A percentile compares a stretch with the other conserved stretches of the same genome.
These are phyloP conservation scores for Pezicula carpinea DNA, from an alignment of 2,329 filamentous ascomycete species.

Conservation along the genomic window DNA sequence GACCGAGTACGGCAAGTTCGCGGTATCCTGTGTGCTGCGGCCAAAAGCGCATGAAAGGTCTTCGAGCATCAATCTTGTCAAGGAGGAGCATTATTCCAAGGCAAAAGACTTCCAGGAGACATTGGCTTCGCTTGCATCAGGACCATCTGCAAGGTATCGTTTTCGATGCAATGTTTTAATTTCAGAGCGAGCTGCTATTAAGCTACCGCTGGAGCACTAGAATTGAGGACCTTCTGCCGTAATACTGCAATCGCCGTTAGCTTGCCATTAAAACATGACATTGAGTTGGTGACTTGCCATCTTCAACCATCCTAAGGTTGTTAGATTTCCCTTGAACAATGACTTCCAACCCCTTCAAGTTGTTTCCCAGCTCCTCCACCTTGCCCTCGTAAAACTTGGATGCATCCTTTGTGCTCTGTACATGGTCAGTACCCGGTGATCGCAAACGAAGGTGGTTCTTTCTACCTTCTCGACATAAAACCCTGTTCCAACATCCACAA, in stretches of 20 bases:
- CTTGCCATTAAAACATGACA: background rate
- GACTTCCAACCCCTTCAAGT: slow-evolving; percentile 63
- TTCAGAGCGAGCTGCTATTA: slow-evolving; percentile 14
- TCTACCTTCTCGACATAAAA: slow-evolving; percentile 88
- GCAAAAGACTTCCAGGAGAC: too few species aligned
- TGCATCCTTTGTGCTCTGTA: slow-evolving; percentile 51
- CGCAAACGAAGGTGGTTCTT: background rate
- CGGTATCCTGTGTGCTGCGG: slow-evolving; percentile 1
- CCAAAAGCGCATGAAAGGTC: too few species aligned
- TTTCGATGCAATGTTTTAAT: background rate
- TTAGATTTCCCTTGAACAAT: slow-evolving; percentile 73
- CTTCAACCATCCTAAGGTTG: slow-evolving; percentile 83
- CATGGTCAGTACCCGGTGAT: slow-evolving; percentile 5
- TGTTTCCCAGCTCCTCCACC: slow-evolving; percentile 59
- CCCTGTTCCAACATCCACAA: slow-evolving; percentile 91
- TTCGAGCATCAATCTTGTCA: too few species aligned
- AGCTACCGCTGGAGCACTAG: slow-evolving; percentile 32
- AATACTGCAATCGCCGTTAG: slow-evolving; percentile 35
- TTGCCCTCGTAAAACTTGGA: slow-evolving; percentile 64
- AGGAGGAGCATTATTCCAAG: too few species aligned
- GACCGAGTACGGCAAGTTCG: background rate
- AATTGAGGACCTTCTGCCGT: slow-evolving; percentile 45
- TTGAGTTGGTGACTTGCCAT: slow-evolving; percentile 52
- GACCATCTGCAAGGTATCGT: background rate
- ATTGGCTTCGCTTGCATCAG: too few species aligned